Base-by-base conservation (phyloP, 441 rosid genomes). In the Omphalea diandra region DNA sequence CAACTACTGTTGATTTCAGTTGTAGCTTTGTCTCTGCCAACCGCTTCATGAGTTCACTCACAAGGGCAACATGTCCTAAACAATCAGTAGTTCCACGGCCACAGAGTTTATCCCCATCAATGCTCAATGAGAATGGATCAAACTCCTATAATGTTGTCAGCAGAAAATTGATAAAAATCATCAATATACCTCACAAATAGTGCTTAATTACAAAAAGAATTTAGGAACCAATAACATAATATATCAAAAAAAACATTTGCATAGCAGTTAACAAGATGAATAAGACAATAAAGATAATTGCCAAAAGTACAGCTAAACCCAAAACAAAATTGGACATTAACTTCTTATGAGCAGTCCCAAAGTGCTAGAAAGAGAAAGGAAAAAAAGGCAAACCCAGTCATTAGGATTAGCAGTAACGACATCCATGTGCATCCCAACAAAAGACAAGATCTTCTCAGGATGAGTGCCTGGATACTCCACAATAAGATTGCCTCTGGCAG, bases 371-470 rank as follows among this genome's bases (percentile, higher is more conserved):
- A 63, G 43, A 54, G 24, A 32, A 56, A 49, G 54, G 54, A 27
- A 38, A 22, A 53, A 5, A 32, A 27, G 14, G 49, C 1, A 63
- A 61, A 95, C 99, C 99, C 98, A 93, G 58, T 88, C 98, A 74
- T 82, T 84, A 7, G 97, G 95, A 81, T 95, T 79, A 1, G 97
- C 97, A 38, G 99, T 90, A 86, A 95, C 99, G 36, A 95, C 98
- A 79, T 95, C 99, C 98, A 89, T 93, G 72, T 95, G 99, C 99
- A 92, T 92, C 24, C 99, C 99, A 49, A 95, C 99, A 75, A 95
- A 92, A 65, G 99, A 95, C 49, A 95, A 35, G 79, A 95, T 77
- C 82, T 89, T 92, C 47, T 91, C 98, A 3, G 87, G 91, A 22
- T 83, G 76, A 29, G 95, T 82, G 31, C 98, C 98, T 44, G 97